Conservation (phyloP, 371 early-diverging fungal genomes). For the Phascolomyces articulosus region DNA sequence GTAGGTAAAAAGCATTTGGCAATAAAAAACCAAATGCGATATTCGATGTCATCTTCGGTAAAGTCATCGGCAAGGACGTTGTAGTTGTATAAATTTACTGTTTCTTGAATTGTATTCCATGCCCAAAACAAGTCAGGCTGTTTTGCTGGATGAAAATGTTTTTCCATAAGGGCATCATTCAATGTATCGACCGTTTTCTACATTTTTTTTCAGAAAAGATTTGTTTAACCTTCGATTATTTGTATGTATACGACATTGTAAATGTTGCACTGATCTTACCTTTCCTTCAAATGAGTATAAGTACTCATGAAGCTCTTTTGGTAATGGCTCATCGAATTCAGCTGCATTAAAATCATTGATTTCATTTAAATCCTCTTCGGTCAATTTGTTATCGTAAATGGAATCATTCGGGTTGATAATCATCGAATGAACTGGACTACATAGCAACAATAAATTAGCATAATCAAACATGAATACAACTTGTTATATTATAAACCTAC, state of each 20-base stretch:
- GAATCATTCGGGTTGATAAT: neutral
- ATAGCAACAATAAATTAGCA: no score
- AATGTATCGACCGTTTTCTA: neutral
- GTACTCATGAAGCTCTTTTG: neutral
- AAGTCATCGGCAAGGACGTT: neutral
- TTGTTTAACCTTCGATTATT: neutral
- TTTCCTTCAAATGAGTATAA: neutral
- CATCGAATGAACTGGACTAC: no score
- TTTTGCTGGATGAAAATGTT: neutral
- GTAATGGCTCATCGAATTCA: neutral
- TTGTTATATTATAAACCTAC: no score
- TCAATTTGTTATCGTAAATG: neutral
- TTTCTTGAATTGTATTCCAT: no score
- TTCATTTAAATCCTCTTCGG: neutral
- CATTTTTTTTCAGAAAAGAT: neutral
- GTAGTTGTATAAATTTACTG: neutral
- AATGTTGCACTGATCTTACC: conserved; percentile 4
- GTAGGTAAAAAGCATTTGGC: neutral
- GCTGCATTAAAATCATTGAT: neutral
- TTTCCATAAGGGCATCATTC: neutral
- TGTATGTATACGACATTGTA: neutral
- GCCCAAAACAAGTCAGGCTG: no score
- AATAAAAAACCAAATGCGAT: neutral
- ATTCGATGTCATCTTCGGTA: neutral
- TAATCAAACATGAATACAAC: no score